Evolutionary conservation across 495 filamentous ascomycete genomes (phyloP), one percentile per base, ranked within the genome.

Genomic region (Penicillium psychrofluorescens): DNA sequence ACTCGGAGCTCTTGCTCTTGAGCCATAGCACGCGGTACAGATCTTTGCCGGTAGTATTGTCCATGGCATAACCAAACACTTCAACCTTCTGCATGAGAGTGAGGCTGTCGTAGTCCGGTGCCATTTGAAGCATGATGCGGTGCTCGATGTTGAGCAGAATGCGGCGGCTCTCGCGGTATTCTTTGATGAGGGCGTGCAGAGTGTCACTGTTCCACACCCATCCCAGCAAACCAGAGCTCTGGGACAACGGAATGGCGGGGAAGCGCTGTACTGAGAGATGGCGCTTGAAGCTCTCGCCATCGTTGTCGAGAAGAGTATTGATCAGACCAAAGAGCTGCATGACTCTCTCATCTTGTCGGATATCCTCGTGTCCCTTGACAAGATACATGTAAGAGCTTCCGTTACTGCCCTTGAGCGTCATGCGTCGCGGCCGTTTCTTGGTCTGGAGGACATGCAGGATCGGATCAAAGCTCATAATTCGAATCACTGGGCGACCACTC

Each of bases 41-140:
- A 66, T 99, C 92, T 57, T 99, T 95, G 6, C 92, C 92, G 4
- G 92, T 99, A 1, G 92, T 99, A 53, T 99, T 99, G 71, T 99
- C 92, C 49, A 99, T 79, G 8, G 92, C 92, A 59, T 99, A 99
- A 27, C 91, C 90, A 53, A 99, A 99, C 8, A 99, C 92, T 59
- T 99, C 92, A 3, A 97, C 94, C 67, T 99, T 99, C 61, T 99
- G 94, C 94, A 99, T 99, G 27, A 99, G 77, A 0, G 92, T 95
- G 11, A 99, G 79, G 50, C 94, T 95, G 50, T 99, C 92, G 57
- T 96, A 97, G 62, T 99, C 92, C 2, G 92, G 94, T 10, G 92
- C 92, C 92, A 99, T 99, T 61, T 99, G 92, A 30, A 99, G 72
- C 92, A 99, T 99, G 56, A 99, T 97, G 16, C 92, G 85, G 55